These are phyloP conservation scores for Rhinocladiella similis DNA, from an alignment of 2,329 filamentous ascomycete species.

Conservation along the genomic window DNA sequence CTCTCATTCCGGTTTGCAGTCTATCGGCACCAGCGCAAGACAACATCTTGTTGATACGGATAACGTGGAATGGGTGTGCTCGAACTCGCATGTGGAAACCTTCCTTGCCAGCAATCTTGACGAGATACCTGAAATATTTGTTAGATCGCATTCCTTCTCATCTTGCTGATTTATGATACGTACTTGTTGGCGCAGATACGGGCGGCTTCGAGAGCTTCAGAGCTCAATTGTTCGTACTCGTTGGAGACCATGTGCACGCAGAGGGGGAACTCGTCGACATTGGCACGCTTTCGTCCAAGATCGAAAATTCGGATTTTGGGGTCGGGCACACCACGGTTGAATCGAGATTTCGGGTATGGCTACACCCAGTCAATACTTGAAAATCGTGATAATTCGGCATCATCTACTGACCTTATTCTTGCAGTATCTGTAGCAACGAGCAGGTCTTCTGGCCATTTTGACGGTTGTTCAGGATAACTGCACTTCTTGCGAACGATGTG, in stretches of 20 bases:
- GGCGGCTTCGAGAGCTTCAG: slow-evolving; percentile 98
- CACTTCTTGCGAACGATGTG: slow-evolving; percentile 51
- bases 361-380: slow-evolving; percentile 6
- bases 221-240: slow-evolving; percentile 99
- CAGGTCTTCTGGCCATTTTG: slow-evolving; percentile 99
- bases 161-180: slow-evolving; percentile 28
- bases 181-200: slow-evolving; percentile 99
- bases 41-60: slow-evolving; percentile 99
- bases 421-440: slow-evolving; percentile 99
- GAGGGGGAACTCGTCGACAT: slow-evolving; percentile 98
- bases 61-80: slow-evolving; percentile 99
- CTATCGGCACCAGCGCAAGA: slow-evolving; percentile 99
- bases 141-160: slow-evolving; percentile 12
- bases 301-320: slow-evolving; percentile 94
- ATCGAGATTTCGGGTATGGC: slow-evolving; percentile 99
- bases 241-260: slow-evolving; percentile 99
- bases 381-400: not conserved
- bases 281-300: slow-evolving; percentile 96
- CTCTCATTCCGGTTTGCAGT: slow-evolving; percentile 99
- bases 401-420: slow-evolving; percentile 74
- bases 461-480: slow-evolving; percentile 53
- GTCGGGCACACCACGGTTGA: slow-evolving; percentile 97
- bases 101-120: slow-evolving; percentile 70
- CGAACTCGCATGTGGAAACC: slow-evolving; percentile 71
- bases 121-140: slow-evolving; percentile 57